phyloP scores from a whole-genome alignment of 148 eudicot species.

The Rheum nobile region DNA sequence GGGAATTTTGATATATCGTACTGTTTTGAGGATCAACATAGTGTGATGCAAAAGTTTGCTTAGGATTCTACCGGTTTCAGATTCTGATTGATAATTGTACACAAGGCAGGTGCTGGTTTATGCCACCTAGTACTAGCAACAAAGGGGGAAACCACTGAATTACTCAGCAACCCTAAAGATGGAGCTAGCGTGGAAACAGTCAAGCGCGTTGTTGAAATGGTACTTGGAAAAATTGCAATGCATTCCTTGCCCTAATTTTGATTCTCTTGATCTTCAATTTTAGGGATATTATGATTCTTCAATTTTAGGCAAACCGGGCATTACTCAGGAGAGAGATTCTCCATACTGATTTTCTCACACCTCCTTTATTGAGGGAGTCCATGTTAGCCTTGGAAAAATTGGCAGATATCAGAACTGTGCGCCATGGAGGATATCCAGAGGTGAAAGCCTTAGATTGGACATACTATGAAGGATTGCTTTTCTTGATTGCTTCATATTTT shows the following conservation, averaged over 20 bases:
- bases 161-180: slow-evolving; percentile 39
- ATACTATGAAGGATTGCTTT: not conserved
- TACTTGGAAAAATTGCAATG: slow-evolving; percentile 18
- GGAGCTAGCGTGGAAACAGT: slow-evolving; percentile 47
- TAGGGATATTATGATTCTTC: not conserved
- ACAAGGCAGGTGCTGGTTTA: slow-evolving; percentile 30
- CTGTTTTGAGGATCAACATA: no score
- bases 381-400: slow-evolving; percentile 54
- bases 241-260: not conserved
- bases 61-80: not conserved
- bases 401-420: slow-evolving; percentile 44
- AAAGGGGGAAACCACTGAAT: slow-evolving; percentile 34
- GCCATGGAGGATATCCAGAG: slow-evolving; percentile 89
- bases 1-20: no score
- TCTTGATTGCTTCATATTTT: not conserved
- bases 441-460: slow-evolving; percentile 21
- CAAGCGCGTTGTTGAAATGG: slow-evolving; percentile 77
- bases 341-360: slow-evolving; percentile 89
- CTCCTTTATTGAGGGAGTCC: slow-evolving; percentile 56
- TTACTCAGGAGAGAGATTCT: slow-evolving; percentile 60
- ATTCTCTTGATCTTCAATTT: not conserved
- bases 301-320: slow-evolving; percentile 59
- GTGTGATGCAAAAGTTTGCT: no score
- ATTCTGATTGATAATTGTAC: slow-evolving; percentile 4
- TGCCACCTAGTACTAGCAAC: slow-evolving; percentile 48